phyloP scores from a whole-genome alignment of 163 green algal genomes.

The Smithsoniella earleae region DNA sequence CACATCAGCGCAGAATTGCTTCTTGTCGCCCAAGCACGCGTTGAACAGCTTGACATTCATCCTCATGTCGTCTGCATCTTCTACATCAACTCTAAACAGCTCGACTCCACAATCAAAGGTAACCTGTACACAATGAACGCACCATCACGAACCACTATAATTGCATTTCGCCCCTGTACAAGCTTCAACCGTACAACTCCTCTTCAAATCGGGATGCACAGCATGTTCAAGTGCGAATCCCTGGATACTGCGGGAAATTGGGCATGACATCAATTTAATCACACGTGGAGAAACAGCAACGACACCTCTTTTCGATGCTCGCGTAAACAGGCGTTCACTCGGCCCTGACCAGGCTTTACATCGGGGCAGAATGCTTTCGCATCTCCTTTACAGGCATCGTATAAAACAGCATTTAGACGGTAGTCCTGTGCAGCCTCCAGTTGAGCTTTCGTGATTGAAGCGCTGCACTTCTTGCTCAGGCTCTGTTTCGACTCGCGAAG shows the following conservation, averaged over 20 bases:
- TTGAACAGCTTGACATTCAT: conserved; percentile 42
- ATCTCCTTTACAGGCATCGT: conserved; percentile 52
- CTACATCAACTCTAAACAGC: conserved; percentile 47
- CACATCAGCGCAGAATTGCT: conserved; percentile 47
- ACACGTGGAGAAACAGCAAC: too few relatives aligned
- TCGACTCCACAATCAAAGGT: conserved; percentile 42
- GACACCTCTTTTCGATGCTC: conserved; percentile 34
- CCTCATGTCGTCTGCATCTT: conserved; percentile 47
- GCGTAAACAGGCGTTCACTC: conserved; percentile 55
- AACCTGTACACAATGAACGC: conserved; percentile 35
- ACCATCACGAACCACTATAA: conserved; percentile 30
- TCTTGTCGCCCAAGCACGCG: conserved; percentile 45
- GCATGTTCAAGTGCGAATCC: too few relatives aligned
- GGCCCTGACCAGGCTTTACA: conserved; percentile 48
- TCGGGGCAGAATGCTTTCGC: conserved; percentile 43
- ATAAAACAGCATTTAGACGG: conserved; percentile 40
- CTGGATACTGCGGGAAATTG: neutral
- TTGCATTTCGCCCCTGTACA: too few relatives aligned
- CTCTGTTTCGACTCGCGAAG: conserved; percentile 18
- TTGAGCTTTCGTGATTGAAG: conserved; percentile 32
- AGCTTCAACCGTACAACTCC: too few relatives aligned
- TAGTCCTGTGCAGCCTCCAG: conserved; percentile 36
- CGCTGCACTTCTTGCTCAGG: conserved; percentile 36
- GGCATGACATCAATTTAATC: too few relatives aligned
- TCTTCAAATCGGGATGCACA: too few relatives aligned